These are phyloP conservation scores for Ensete ventricosum DNA, from an alignment of 176 grass and related monocot genomes.

Conservation along the genomic window DNA sequence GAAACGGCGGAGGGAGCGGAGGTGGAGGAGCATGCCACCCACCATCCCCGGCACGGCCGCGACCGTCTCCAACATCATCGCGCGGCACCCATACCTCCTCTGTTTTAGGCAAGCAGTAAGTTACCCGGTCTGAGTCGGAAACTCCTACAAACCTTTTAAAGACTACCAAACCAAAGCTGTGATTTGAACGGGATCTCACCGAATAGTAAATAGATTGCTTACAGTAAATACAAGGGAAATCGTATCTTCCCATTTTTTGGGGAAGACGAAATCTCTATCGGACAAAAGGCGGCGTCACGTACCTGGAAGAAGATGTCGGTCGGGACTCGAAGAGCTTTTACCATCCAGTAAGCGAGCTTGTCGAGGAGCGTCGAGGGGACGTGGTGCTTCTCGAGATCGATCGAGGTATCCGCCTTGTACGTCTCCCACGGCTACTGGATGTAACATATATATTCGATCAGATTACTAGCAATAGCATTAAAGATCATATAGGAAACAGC, in stretches of 20 bases:
- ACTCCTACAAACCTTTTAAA: neutral
- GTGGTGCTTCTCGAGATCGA: neutral
- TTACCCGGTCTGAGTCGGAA: neutral
- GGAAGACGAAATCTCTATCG: no score
- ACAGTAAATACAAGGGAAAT: no score
- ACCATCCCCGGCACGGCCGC: slow-evolving; percentile 18
- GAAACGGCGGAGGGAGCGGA: slow-evolving; percentile 14
- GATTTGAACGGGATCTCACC: no score
- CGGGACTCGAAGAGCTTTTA: neutral
- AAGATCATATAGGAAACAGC: no score
- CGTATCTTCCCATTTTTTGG: no score
- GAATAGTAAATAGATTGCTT: no score
- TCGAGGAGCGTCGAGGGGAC: neutral
- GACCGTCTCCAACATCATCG: slow-evolving; percentile 19
- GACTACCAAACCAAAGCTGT: no score
- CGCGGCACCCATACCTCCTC: slow-evolving; percentile 4
- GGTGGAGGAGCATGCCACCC: slow-evolving; percentile 15
- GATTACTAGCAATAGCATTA: no score
- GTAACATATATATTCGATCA: neutral
- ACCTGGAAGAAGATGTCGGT: slow-evolving; percentile 1
- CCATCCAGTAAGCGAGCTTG: slow-evolving; percentile 4
- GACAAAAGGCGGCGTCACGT: neutral
- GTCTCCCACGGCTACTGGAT: neutral
- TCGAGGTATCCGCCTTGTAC: neutral
- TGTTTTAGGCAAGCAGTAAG: neutral